Conservation (phyloP, 202 grass and related monocot genomes). For the Panicum virgatum region DNA sequence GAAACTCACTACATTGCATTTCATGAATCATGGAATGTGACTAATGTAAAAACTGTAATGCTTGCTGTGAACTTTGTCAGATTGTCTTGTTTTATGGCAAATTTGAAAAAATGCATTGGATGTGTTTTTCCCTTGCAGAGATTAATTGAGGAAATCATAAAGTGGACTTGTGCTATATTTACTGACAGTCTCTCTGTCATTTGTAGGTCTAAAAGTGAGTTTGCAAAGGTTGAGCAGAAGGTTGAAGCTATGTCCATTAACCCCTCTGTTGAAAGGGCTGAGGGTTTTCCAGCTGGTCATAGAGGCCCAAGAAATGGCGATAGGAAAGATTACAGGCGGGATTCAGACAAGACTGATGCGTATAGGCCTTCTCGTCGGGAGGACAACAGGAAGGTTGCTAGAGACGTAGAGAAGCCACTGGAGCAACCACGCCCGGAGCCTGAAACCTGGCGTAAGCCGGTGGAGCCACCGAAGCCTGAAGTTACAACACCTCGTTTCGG, state of each 20-base stretch:
- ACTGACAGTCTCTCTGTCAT: slow-evolving; percentile 19
- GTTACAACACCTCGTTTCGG: slow-evolving; percentile 53
- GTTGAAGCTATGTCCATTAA: slow-evolving; percentile 50
- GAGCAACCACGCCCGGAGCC: slow-evolving; percentile 68
- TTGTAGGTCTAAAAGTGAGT: slow-evolving; percentile 67
- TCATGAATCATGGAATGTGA: neutral
- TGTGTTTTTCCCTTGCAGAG: neutral
- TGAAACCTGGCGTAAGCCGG: slow-evolving; percentile 90
- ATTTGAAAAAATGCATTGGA: neutral
- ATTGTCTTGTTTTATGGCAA: slow-evolving; percentile 7
- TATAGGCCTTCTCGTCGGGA: slow-evolving; percentile 46
- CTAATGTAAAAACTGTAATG: neutral
- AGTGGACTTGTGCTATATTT: neutral
- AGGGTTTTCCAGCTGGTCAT: slow-evolving; percentile 56
- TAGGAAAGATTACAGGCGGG: slow-evolving; percentile 55
- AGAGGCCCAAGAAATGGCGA: slow-evolving; percentile 70
- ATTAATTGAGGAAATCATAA: neutral
- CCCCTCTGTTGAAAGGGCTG: slow-evolving; percentile 48
- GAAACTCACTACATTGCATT: slow-evolving; percentile 19
- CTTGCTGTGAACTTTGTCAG: neutral
- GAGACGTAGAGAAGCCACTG: slow-evolving; percentile 57
- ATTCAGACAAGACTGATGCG: slow-evolving; percentile 52
- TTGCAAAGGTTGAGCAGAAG: slow-evolving; percentile 64
- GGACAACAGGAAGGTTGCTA: slow-evolving; percentile 56
- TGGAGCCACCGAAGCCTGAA: slow-evolving; percentile 65